Evolutionary conservation across 805 yeast species (phyloP).

Genomic region (Candida railenensis): DNA sequence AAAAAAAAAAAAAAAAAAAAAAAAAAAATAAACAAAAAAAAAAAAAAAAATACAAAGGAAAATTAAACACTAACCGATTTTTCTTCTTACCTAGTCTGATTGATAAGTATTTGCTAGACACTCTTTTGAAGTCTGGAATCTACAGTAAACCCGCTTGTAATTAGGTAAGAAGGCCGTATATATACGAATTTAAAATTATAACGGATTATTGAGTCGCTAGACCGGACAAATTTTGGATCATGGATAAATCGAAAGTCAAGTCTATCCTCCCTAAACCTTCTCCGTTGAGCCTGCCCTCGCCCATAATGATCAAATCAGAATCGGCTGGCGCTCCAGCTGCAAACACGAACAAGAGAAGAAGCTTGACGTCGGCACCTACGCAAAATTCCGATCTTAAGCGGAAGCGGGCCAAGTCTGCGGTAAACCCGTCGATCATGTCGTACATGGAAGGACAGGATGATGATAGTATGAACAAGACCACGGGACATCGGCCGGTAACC

Average conservation of each 20-base stretch:
- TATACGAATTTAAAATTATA: no score
- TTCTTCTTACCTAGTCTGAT: background rate
- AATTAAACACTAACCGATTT: background rate
- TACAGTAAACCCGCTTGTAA: no score
- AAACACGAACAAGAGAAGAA: constrained; percentile 15
- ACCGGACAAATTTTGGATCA: constrained; percentile 9
- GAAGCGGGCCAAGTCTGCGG: constrained; percentile 10
- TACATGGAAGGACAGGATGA: background rate
- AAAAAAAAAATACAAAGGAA: background rate
- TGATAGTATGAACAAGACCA: constrained; percentile 15
- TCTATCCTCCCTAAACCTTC: constrained; percentile 44
- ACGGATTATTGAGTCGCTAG: background rate
- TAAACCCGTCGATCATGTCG: background rate
- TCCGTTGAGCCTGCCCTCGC: constrained; percentile 14
- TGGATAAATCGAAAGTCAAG: constrained; percentile 41
- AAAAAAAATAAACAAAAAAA: constrained; percentile 1
- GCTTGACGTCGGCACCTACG: constrained; percentile 5
- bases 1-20: no score
- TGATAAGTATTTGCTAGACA: background rate
- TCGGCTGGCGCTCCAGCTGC: constrained; percentile 6
- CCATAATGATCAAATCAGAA: constrained; percentile 4
- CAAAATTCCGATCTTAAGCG: constrained; percentile 7
- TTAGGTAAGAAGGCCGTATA: no score
- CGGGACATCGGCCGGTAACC: constrained; percentile 79
- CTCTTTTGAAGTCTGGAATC: no score